Evolutionary conservation across 192 early-diverging fungal genomes (phyloP).

Genomic region (Allomyces macrogynus): DNA sequence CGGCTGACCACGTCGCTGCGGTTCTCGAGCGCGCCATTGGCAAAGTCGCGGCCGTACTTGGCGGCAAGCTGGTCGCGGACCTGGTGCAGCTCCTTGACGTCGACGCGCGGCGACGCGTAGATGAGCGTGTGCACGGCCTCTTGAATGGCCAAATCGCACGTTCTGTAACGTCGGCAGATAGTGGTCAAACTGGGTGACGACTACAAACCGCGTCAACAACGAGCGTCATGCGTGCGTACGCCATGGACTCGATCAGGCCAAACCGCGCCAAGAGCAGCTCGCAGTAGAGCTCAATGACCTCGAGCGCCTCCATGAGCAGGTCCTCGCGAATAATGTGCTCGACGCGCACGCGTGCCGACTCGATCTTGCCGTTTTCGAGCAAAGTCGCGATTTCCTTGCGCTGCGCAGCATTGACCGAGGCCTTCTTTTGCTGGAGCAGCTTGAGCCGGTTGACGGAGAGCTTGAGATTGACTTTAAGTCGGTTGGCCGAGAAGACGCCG

Average conservation of each 20-base stretch:
- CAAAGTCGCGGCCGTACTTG: constrained; percentile 73
- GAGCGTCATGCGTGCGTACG: constrained; percentile 15
- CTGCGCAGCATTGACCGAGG: constrained; percentile 42
- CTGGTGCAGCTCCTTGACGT: constrained; percentile 61
- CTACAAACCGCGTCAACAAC: too few relatives aligned
- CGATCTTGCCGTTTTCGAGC: constrained; percentile 60
- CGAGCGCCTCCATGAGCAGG: constrained; percentile 75
- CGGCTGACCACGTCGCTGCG: constrained; percentile 53
- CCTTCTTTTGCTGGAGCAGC: constrained; percentile 74
- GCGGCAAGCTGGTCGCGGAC: constrained; percentile 56
- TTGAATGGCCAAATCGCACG: constrained; percentile 55
- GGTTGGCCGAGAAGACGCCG: constrained; percentile 4
- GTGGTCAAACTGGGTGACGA: background rate
- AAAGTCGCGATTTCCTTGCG: constrained; percentile 65
- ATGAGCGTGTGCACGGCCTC: constrained; percentile 80
- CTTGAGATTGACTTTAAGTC: constrained; percentile 76
- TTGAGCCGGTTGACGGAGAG: constrained; percentile 69
- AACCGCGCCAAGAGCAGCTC: constrained; percentile 72
- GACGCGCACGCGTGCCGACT: constrained; percentile 68
- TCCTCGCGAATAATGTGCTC: constrained; percentile 93
- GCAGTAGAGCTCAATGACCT: constrained; percentile 79
- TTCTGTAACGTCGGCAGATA: constrained; percentile 18
- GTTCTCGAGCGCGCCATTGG: constrained; percentile 50
- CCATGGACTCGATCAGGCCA: constrained; percentile 64
- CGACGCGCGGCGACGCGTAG: constrained; percentile 69